These are phyloP conservation scores for Lactifluus pinguis DNA, from an alignment of 768 basidiomycete genomes.

Conservation along the genomic window DNA sequence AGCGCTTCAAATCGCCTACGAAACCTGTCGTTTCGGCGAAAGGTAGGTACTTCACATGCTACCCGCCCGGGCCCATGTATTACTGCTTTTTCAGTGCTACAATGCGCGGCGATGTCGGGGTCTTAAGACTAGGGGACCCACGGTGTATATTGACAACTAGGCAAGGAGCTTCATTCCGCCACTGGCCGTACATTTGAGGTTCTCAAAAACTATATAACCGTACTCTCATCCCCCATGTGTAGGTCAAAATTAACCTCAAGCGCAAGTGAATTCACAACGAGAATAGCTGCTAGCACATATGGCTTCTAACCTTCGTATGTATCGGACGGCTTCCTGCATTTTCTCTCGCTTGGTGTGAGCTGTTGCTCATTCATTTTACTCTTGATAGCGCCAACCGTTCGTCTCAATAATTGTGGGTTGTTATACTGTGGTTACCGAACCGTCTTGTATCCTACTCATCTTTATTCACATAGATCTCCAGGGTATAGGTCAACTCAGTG, in stretches of 20 bases:
- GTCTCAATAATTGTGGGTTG: conserved; percentile 16
- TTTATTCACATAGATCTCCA: conserved; percentile 8
- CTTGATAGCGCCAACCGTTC: conserved; percentile 10
- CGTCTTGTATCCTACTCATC: neutral
- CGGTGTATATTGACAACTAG: neutral
- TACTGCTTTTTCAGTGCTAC: neutral
- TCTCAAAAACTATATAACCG: neutral
- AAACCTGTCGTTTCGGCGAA: neutral
- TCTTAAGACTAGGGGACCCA: neutral
- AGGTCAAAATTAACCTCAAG: neutral
- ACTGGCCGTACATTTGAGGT: neutral
- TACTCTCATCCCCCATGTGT: neutral
- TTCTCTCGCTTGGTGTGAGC: neutral
- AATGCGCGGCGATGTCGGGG: neutral
- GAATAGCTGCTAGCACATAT: neutral
- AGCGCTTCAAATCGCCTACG: neutral
- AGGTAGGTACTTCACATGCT: neutral
- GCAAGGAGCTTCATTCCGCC: neutral
- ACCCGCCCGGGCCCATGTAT: neutral
- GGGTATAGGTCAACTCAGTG: neutral
- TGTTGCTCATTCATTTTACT: neutral
- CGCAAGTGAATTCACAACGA: neutral
- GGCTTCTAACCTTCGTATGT: conserved; percentile 2
- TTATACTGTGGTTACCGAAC: neutral
- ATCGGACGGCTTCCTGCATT: neutral